These are phyloP conservation scores for Citrus maxima DNA, from an alignment of 345 rosid genomes.

Conservation along the genomic window DNA sequence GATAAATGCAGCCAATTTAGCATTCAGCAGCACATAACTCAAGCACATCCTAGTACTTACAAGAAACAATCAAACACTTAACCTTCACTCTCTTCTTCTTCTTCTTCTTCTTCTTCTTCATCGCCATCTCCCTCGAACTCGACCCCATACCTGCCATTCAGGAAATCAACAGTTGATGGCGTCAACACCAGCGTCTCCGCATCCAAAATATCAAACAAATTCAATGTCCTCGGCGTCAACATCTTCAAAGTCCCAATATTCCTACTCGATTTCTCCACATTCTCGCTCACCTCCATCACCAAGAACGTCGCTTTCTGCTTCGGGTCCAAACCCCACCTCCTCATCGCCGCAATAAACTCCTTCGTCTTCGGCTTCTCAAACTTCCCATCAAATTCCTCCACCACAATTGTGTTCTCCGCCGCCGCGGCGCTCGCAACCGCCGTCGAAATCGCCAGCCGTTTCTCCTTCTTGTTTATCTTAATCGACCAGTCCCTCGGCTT, in stretches of 20 bases:
- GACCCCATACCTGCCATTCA: constrained; percentile 75
- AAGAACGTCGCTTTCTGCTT: constrained; percentile 80
- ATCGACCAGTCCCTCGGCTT: constrained; percentile 87
- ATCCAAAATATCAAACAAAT: constrained; percentile 83
- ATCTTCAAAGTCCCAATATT: constrained; percentile 84
- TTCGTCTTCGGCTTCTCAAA: constrained; percentile 80
- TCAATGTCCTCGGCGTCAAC: constrained; percentile 86
- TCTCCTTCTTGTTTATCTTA: constrained; percentile 90
- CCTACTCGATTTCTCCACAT: constrained; percentile 62
- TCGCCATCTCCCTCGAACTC: constrained; percentile 33
- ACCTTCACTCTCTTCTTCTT: constrained; percentile 35
- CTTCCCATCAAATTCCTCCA: constrained; percentile 79
- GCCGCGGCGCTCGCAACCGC: constrained; percentile 74
- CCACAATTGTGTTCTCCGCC: constrained; percentile 55
- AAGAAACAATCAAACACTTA: constrained; percentile 17
- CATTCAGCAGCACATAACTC: not conserved
- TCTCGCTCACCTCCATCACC: constrained; percentile 65
- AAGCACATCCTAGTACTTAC: not conserved
- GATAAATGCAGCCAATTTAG: not conserved
- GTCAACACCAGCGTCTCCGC: constrained; percentile 81
- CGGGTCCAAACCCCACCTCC: constrained; percentile 89
- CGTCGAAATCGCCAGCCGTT: constrained; percentile 71
- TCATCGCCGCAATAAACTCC: constrained; percentile 76
- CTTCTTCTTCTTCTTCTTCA: constrained; percentile 26
- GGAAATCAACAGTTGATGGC: constrained; percentile 60